Evolutionary conservation across 2,329 filamentous ascomycete genomes (phyloP).

Genomic region (Epichloe festucae): DNA sequence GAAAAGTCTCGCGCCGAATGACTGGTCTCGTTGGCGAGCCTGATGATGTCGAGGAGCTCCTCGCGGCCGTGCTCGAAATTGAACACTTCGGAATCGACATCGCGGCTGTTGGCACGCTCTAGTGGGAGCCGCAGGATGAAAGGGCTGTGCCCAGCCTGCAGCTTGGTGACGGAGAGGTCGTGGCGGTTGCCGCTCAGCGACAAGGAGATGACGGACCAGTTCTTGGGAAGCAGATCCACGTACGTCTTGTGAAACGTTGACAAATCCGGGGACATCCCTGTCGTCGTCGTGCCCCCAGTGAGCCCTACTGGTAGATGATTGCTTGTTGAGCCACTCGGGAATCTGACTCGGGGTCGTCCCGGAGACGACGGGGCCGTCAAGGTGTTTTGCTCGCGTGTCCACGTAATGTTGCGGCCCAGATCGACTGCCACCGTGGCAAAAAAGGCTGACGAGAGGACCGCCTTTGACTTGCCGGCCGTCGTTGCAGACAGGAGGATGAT

Average conservation of each 20-base stretch:
- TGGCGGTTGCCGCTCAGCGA: slow-evolving; percentile 69
- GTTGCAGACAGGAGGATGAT: slow-evolving; percentile 54
- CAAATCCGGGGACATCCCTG: slow-evolving; percentile 37
- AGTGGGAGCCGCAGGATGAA: slow-evolving; percentile 82
- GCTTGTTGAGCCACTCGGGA: slow-evolving; percentile 7
- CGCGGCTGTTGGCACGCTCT: slow-evolving; percentile 66
- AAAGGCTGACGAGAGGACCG: slow-evolving; percentile 38
- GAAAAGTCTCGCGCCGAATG: slow-evolving; percentile 60
- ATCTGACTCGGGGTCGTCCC: slow-evolving; percentile 20
- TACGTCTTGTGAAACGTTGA: slow-evolving; percentile 64
- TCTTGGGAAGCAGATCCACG: slow-evolving; percentile 68
- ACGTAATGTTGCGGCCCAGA: slow-evolving; percentile 55
- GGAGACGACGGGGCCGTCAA: slow-evolving; percentile 12
- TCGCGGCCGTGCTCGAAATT: slow-evolving; percentile 67
- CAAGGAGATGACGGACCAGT: slow-evolving; percentile 79
- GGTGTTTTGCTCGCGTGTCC: slow-evolving; percentile 50
- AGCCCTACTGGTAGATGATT: neutral
- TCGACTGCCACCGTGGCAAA: slow-evolving; percentile 54
- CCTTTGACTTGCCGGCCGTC: slow-evolving; percentile 31
- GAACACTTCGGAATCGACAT: slow-evolving; percentile 66
- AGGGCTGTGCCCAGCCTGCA: slow-evolving; percentile 61
- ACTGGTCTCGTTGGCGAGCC: slow-evolving; percentile 69
- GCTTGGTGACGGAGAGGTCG: slow-evolving; percentile 81
- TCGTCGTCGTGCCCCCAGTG: slow-evolving; percentile 20
- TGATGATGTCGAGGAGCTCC: slow-evolving; percentile 74